Conservation (phyloP, 805 yeast species). For the Schizosaccharomyces octosporus region DNA sequence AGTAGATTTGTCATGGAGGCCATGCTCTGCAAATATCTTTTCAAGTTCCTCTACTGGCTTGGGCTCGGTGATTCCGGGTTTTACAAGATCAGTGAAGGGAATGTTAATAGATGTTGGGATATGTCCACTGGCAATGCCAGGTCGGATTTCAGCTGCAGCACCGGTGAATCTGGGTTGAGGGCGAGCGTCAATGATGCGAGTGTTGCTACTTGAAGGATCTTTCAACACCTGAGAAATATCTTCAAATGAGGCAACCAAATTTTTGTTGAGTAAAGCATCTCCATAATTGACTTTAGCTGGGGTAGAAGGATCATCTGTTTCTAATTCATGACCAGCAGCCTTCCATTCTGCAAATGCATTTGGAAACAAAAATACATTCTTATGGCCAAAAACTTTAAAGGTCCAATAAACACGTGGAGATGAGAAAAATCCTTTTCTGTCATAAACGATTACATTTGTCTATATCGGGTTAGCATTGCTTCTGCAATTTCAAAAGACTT, state of each 20-base stretch:
- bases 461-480: neutral
- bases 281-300: neutral
- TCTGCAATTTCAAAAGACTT: neutral
- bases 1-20: constrained; percentile 19
- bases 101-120: constrained; percentile 55
- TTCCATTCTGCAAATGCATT: neutral
- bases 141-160: constrained; percentile 63
- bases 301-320: neutral
- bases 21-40: constrained; percentile 22
- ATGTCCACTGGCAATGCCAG: constrained; percentile 75
- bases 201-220: neutral
- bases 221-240: neutral
- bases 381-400: constrained; percentile 28
- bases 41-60: constrained; percentile 23
- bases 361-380: neutral
- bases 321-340: neutral
- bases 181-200: neutral
- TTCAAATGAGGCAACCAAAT: neutral
- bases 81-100: constrained; percentile 43
- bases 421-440: constrained; percentile 60
- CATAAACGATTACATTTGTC: constrained; percentile 53
- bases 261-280: neutral
- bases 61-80: constrained; percentile 14
- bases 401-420: constrained; percentile 89
- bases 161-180: neutral